phyloP scores from a whole-genome alignment of 176 grass and related monocot genomes.

The Avena atlantica region DNA sequence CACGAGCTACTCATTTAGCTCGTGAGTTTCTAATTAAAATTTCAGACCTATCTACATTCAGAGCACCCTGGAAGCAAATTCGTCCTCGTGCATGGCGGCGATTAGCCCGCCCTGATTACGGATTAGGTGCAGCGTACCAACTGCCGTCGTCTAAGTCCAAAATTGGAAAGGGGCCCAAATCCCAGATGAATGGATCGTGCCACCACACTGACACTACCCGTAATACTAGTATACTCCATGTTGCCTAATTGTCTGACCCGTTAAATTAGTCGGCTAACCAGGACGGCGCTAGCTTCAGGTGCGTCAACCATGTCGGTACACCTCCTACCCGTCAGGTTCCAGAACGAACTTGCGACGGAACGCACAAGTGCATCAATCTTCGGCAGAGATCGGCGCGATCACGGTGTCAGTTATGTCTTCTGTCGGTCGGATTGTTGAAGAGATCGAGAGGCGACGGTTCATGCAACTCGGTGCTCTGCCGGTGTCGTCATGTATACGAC shows the following conservation, averaged over 20 bases:
- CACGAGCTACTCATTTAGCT: too few relatives aligned
- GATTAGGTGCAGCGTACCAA: slow-evolving; percentile 1
- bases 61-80: not conserved
- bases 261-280: not conserved
- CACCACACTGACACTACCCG: not conserved
- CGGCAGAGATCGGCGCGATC: too few relatives aligned
- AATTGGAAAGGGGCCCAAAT: not conserved
- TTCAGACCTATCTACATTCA: not conserved
- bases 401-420: too few relatives aligned
- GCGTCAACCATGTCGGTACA: not conserved
- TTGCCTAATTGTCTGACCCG: not conserved
- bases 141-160: not conserved
- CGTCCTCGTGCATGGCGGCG: slow-evolving; percentile 17
- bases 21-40: too few relatives aligned
- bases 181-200: not conserved
- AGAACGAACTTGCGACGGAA: too few relatives aligned
- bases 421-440: too few relatives aligned
- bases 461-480: too few relatives aligned
- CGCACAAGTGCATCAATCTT: too few relatives aligned
- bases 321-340: not conserved
- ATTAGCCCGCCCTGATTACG: not conserved
- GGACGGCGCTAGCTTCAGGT: not conserved
- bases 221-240: not conserved
- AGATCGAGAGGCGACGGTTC: too few relatives aligned
- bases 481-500: too few relatives aligned